These are phyloP conservation scores for Actinidia chinensis DNA, from an alignment of 179 eudicot species.

Conservation along the genomic window DNA sequence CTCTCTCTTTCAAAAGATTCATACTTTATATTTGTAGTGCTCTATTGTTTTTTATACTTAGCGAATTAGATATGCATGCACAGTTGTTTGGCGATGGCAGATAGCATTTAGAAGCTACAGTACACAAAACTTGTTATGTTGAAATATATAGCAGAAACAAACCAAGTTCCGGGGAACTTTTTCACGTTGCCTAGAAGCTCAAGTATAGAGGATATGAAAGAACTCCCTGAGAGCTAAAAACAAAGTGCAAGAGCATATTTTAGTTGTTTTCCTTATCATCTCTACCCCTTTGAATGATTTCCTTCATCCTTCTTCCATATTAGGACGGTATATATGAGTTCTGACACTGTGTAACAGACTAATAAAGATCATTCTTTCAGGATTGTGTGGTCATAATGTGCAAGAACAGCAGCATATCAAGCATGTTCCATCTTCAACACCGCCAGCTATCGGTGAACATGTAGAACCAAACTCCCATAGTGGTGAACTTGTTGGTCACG, in stretches of 20 bases:
- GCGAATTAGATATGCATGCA: background rate
- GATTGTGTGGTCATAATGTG: constrained; percentile 44
- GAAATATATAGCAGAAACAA: background rate
- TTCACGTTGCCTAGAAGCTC: background rate
- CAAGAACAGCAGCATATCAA: constrained; percentile 53
- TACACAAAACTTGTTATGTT: background rate
- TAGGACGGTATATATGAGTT: no score
- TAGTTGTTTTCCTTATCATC: background rate
- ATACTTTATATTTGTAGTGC: background rate
- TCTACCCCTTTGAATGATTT: background rate
- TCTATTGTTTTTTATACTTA: background rate
- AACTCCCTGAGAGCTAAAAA: constrained; percentile 1
- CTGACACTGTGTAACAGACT: constrained; percentile 6
- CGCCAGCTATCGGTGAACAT: constrained; percentile 42
- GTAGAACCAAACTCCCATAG: constrained; percentile 55
- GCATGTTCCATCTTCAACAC: constrained; percentile 38
- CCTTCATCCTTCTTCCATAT: constrained; percentile 12
- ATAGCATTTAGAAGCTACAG: background rate
- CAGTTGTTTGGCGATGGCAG: background rate
- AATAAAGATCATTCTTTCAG: constrained; percentile 28
- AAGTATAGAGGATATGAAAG: background rate
- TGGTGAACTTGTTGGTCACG: constrained; percentile 81
- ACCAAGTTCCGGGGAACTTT: no score
- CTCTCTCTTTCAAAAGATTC: background rate
- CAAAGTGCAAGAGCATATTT: background rate